phyloP scores from a whole-genome alignment of 495 filamentous ascomycete species.

The Haplographium delicatum region DNA sequence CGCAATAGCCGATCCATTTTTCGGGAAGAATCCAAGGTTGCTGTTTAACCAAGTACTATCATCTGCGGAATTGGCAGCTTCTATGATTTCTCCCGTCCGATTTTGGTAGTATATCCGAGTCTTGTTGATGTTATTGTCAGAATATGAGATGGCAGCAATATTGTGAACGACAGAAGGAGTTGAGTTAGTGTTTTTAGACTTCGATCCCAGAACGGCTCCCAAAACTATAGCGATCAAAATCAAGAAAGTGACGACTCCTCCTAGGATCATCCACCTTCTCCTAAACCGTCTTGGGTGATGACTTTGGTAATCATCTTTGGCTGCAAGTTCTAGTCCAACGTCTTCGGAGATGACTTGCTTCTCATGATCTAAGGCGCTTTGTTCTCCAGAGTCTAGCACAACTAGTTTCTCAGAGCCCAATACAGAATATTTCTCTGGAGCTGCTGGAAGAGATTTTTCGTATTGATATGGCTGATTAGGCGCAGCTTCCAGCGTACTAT shows the following conservation, averaged over 20 bases:
- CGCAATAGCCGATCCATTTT: slow-evolving; percentile 25
- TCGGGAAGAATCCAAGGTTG: slow-evolving; percentile 13
- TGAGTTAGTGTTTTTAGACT: slow-evolving; percentile 1
- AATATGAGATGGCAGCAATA: slow-evolving; percentile 24
- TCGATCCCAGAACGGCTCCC: slow-evolving; percentile 20
- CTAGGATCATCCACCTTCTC: slow-evolving; percentile 13
- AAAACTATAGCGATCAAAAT: slow-evolving; percentile 16
- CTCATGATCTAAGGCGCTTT: no score
- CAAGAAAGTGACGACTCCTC: slow-evolving; percentile 14
- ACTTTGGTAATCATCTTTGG: not conserved
- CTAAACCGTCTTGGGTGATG: not conserved
- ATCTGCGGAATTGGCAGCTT: slow-evolving; percentile 19
- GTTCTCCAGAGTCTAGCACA: slow-evolving; percentile 15
- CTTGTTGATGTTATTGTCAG: slow-evolving; percentile 14
- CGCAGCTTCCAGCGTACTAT: slow-evolving; percentile 2
- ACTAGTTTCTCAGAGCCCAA: no score
- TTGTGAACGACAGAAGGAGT: slow-evolving; percentile 9
- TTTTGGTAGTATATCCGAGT: slow-evolving; percentile 26
- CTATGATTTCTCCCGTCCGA: slow-evolving; percentile 19
- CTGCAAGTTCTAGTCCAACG: slow-evolving; percentile 1
- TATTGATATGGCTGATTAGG: not conserved
- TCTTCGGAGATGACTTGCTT: not conserved
- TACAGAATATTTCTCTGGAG: not conserved
- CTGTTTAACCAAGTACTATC: slow-evolving; percentile 14
- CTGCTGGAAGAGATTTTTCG: not conserved